A percentile compares a stretch with the other conserved stretches of the same genome.
phyloP scores from a whole-genome alignment of 2,329 filamentous ascomycete species.

The Neurospora sp. region DNA sequence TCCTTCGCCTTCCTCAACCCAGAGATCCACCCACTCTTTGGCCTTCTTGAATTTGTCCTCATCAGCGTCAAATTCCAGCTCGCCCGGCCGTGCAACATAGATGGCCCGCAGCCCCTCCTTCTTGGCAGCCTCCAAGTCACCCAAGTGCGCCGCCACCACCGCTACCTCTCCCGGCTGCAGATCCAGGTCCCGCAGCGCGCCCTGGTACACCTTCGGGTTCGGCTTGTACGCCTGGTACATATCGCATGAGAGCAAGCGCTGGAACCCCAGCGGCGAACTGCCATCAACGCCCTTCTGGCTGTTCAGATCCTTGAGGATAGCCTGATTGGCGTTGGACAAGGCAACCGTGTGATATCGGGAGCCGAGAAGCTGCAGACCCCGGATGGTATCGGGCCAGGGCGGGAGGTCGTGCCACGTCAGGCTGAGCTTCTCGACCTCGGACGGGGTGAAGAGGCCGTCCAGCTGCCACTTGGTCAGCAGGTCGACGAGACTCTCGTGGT shows the following conservation, averaged over 20 bases:
- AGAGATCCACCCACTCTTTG: slow-evolving; percentile 56
- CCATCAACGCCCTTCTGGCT: not conserved
- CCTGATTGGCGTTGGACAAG: slow-evolving; percentile 64
- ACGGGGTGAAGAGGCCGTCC: slow-evolving; percentile 48
- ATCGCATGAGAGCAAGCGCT: slow-evolving; percentile 54
- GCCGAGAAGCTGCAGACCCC: slow-evolving; percentile 46
- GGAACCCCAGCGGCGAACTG: slow-evolving; percentile 43
- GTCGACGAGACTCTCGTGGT: slow-evolving; percentile 49
- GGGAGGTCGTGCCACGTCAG: slow-evolving; percentile 62
- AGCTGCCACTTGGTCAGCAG: slow-evolving; percentile 50
- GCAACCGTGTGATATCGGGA: slow-evolving; percentile 50
- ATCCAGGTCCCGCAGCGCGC: slow-evolving; percentile 51
- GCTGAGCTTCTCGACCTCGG: slow-evolving; percentile 54
- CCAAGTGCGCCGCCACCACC: slow-evolving; percentile 69
- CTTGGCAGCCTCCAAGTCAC: slow-evolving; percentile 58
- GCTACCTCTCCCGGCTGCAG: slow-evolving; percentile 52
- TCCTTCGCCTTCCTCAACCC: slow-evolving; percentile 40
- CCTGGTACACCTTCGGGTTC: slow-evolving; percentile 55
- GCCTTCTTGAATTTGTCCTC: slow-evolving; percentile 41
- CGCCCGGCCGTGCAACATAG: slow-evolving; percentile 59
- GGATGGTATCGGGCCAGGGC: slow-evolving; percentile 57
- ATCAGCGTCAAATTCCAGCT: slow-evolving; percentile 52
- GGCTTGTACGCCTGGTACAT: slow-evolving; percentile 71
- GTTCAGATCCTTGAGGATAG: slow-evolving; percentile 55
- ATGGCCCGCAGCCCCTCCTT: slow-evolving; percentile 56